These are phyloP conservation scores for Barnettozyma vustinii DNA, from an alignment of 805 yeast genomes.

Conservation along the genomic window DNA sequence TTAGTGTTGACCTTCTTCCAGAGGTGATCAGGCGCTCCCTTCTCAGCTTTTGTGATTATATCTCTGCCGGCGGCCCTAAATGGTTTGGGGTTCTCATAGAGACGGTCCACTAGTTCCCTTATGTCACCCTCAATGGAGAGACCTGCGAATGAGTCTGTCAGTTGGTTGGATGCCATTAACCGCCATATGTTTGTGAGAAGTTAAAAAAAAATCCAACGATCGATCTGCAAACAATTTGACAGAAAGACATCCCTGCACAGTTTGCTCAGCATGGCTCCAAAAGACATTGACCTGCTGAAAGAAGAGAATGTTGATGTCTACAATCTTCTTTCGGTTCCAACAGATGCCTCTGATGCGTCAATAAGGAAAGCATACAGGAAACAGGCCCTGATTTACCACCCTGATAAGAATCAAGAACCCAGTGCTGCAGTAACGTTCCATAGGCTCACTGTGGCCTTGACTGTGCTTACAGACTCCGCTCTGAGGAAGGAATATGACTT, in stretches of 20 bases:
- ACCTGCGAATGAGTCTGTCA: neutral
- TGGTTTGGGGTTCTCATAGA: neutral
- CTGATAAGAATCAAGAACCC: constrained; percentile 72
- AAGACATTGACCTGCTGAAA: constrained; percentile 19
- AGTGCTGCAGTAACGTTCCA: constrained; percentile 93
- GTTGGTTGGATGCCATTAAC: neutral
- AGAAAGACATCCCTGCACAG: neutral
- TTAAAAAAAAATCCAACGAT: neutral
- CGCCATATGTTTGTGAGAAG: neutral
- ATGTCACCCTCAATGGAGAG: neutral
- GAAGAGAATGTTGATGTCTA: constrained; percentile 33
- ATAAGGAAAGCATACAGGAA: constrained; percentile 77
- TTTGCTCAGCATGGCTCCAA: constrained; percentile 7
- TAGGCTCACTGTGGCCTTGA: constrained; percentile 79
- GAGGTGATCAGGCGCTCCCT: neutral
- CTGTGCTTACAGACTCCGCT: constrained; percentile 69
- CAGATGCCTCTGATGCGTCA: constrained; percentile 53
- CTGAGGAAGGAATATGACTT: constrained; percentile 78
- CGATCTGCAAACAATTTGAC: neutral
- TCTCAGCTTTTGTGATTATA: neutral
- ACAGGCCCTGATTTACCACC: constrained; percentile 73
- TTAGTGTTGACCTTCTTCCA: constrained; percentile 6
- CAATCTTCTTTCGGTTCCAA: constrained; percentile 61
- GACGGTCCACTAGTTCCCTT: neutral
- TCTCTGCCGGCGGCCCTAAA: neutral